Evolutionary conservation across 495 filamentous ascomycete genomes (phyloP).

Genomic region (Pyrenula massariospora): DNA sequence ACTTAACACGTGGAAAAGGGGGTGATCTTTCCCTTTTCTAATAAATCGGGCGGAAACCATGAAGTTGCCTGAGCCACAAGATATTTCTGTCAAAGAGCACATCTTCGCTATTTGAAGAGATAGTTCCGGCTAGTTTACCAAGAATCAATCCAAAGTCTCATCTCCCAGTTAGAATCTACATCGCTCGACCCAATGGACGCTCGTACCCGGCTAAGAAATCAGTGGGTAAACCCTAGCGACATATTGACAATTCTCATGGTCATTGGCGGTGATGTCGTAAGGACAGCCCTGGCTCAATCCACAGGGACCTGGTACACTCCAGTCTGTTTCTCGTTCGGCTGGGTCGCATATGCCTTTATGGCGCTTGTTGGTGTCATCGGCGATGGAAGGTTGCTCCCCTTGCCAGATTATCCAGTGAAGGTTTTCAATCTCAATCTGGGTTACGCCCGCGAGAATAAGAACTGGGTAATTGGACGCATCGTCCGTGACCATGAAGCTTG

Average conservation of each 20-base stretch:
- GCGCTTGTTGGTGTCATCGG: constrained; percentile 28
- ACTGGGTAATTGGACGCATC: constrained; percentile 38
- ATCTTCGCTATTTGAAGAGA: no score
- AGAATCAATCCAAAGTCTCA: no score
- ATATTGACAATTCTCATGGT: constrained; percentile 33
- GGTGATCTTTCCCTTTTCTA: no score
- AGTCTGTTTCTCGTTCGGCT: constrained; percentile 43
- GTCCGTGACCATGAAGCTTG: constrained; percentile 32
- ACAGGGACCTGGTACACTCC: constrained; percentile 21
- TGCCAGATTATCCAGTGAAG: neutral
- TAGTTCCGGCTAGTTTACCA: no score
- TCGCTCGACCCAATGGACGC: neutral
- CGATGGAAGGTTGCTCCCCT: constrained; percentile 28
- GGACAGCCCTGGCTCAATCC: constrained; percentile 31
- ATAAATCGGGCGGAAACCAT: no score
- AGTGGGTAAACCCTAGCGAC: constrained; percentile 22
- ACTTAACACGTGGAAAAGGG: no score
- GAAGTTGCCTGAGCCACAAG: no score
- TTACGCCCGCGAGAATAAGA: constrained; percentile 15
- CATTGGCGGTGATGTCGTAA: constrained; percentile 38
- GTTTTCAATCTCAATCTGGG: neutral
- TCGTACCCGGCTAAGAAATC: neutral
- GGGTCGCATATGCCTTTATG: constrained; percentile 33
- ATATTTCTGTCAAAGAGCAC: no score
- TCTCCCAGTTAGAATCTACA: neutral